Conservation (phyloP, 169 alveolate species). For the Amoebophrya sp. region DNA sequence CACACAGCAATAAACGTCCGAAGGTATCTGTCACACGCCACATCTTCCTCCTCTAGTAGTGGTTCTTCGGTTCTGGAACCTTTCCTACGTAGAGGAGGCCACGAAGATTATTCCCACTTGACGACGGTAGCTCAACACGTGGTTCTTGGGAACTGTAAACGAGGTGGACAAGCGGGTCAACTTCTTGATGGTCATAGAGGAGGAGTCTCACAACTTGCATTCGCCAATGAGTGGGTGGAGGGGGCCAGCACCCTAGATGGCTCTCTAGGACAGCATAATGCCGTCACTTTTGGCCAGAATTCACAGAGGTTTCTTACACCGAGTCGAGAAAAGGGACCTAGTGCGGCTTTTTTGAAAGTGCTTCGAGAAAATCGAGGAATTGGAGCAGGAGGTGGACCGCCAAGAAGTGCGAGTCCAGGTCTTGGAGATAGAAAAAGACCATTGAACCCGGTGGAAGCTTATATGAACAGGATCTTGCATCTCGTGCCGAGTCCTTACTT, state of each 20-base stretch:
- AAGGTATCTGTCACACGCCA: too few relatives aligned
- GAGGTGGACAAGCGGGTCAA: neutral
- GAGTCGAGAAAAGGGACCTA: neutral
- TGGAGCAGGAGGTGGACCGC: neutral
- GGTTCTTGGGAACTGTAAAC: neutral
- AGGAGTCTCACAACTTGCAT: neutral
- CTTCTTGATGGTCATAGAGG: neutral
- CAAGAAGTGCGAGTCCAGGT: neutral
- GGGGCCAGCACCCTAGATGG: too few relatives aligned
- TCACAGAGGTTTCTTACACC: neutral
- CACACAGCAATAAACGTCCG: too few relatives aligned
- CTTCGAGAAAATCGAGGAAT: neutral
- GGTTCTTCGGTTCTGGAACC: too few relatives aligned
- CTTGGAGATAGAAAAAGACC: neutral
- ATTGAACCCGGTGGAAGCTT: neutral
- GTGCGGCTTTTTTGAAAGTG: neutral
- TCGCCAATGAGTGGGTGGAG: neutral
- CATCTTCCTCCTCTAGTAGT: too few relatives aligned
- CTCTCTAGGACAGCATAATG: too few relatives aligned
- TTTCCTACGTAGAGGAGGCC: too few relatives aligned
- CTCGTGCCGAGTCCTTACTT: neutral
- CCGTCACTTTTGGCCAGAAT: neutral
- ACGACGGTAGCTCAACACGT: neutral
- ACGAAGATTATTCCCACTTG: too few relatives aligned
- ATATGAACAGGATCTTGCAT: neutral